Percentiles rank a stretch among this genome's conserved stretches.
Evolutionary conservation across 306 rosid genomes (phyloP).

Genomic region (Citrullus mucosospermus): DNA sequence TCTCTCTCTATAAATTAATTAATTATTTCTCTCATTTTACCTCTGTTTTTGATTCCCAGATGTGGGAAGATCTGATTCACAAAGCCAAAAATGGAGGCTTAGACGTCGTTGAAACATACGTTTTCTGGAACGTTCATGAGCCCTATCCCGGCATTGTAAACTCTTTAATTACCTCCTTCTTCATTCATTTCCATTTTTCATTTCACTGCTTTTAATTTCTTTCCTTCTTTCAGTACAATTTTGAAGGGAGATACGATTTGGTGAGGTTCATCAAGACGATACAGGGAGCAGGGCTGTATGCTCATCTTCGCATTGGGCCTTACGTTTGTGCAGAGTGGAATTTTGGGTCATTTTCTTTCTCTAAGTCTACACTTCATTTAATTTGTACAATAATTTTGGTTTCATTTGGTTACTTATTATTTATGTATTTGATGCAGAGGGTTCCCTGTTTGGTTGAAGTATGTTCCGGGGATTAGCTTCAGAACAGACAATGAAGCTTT

Average conservation of each 20-base stretch:
- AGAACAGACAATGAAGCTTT: conserved; percentile 92
- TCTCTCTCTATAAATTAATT: not conserved
- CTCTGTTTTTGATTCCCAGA: conserved; percentile 16
- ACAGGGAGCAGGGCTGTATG: conserved; percentile 83
- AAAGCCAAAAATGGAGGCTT: conserved; percentile 90
- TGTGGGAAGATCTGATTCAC: conserved; percentile 92
- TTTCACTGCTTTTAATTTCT: too few species aligned
- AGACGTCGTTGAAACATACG: conserved; percentile 80
- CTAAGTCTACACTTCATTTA: not conserved
- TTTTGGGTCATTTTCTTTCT: conserved; percentile 51
- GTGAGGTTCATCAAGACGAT: conserved; percentile 78
- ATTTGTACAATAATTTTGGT: not conserved
- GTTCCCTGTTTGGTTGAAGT: conserved; percentile 96
- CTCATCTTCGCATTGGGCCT: conserved; percentile 94
- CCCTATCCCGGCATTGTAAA: conserved; percentile 70
- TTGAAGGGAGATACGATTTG: conserved; percentile 74
- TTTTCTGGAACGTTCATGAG: conserved; percentile 91
- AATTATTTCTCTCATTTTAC: not conserved
- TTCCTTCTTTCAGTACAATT: conserved; percentile 49
- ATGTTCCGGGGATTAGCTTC: conserved; percentile 91
- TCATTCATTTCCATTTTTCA: not conserved
- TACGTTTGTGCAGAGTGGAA: conserved; percentile 99
- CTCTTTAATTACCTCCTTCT: not conserved
- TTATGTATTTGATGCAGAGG: conserved; percentile 36
- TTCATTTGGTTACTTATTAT: too few species aligned